Conservation (phyloP, 106 monocot genomes). For the Agapanthus africanus region DNA sequence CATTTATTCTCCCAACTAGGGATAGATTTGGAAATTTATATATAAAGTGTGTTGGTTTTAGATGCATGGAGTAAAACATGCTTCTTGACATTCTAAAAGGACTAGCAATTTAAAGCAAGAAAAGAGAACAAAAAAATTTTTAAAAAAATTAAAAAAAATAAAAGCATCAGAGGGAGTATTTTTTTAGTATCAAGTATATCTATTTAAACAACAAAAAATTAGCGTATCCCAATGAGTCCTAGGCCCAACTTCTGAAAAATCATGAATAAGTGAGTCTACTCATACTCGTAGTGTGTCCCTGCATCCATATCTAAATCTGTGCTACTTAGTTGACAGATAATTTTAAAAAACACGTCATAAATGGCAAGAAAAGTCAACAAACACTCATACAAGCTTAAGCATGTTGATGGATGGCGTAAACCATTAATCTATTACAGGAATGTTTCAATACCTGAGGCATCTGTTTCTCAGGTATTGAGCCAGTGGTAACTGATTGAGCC, state of each 20-base stretch:
- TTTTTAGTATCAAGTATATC: neutral
- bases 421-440: neutral
- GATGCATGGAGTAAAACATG: too few relatives aligned
- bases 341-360: neutral
- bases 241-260: too few relatives aligned
- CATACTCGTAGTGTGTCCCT: neutral
- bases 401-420: neutral
- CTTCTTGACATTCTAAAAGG: too few relatives aligned
- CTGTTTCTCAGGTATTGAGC: constrained; percentile 24
- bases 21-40: too few relatives aligned
- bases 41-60: too few relatives aligned
- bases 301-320: neutral
- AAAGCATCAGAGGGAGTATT: too few relatives aligned
- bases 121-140: too few relatives aligned
- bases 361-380: neutral
- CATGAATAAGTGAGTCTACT: neutral
- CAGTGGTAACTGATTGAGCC: constrained; percentile 19
- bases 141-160: too few relatives aligned
- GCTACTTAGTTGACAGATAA: neutral
- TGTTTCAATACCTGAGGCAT: constrained; percentile 34
- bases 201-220: neutral
- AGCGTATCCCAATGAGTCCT: neutral
- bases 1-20: too few relatives aligned
- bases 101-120: too few relatives aligned
- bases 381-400: neutral